Conservation (phyloP, 768 basidiomycete species). For the Boletellus ananas region DNA sequence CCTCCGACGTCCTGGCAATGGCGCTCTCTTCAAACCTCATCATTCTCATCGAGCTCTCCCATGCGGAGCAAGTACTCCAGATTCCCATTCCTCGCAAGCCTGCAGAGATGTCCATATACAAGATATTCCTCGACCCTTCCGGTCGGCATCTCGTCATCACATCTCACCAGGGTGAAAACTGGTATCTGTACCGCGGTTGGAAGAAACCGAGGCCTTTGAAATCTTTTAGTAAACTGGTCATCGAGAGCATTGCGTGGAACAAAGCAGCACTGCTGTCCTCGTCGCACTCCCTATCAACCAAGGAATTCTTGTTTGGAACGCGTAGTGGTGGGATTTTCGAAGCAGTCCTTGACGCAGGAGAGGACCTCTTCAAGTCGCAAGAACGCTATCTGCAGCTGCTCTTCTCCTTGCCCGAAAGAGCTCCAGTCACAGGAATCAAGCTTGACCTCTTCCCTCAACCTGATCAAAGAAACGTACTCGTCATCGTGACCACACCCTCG, state of each 20-base stretch:
- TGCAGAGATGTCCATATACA: conserved; percentile 72
- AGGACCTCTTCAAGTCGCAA: conserved; percentile 88
- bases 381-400: conserved; percentile 74
- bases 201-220: conserved; percentile 81
- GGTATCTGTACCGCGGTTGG: conserved; percentile 81
- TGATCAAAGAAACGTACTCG: conserved; percentile 59
- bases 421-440: conserved; percentile 79
- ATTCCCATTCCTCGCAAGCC: conserved; percentile 73
- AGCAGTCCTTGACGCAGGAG: conserved; percentile 83
- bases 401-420: conserved; percentile 74
- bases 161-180: conserved; percentile 86
- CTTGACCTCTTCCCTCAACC: conserved; percentile 71
- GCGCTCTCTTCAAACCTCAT: conserved; percentile 71
- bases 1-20: conserved; percentile 86
- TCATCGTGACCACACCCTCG: conserved; percentile 80
- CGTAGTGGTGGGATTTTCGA: conserved; percentile 85
- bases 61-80: conserved; percentile 81
- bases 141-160: conserved; percentile 88
- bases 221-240: conserved; percentile 72
- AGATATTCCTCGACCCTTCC: conserved; percentile 89
- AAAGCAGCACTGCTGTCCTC: conserved; percentile 61
- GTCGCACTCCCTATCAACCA: conserved; percentile 66
- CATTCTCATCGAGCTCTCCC: conserved; percentile 85
- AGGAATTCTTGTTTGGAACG: conserved; percentile 84
- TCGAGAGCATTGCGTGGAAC: conserved; percentile 93